Evolutionary conservation across 257 asterid species (phyloP).

Genomic region (Rubia yunnanensis): DNA sequence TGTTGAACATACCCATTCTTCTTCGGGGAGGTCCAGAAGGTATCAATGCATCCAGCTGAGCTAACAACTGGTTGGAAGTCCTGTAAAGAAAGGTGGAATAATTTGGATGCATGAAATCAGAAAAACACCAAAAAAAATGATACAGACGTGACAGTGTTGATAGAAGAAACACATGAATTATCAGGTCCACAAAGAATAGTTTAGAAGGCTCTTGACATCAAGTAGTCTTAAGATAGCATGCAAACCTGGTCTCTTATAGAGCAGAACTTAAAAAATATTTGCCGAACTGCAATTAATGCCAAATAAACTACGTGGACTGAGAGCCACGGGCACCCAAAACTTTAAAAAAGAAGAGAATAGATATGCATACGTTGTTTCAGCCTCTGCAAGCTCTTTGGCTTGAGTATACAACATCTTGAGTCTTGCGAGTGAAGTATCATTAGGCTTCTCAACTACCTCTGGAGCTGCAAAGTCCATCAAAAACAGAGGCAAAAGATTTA

Average conservation of each 20-base stretch:
- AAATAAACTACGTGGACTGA: neutral
- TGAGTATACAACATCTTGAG: conserved; percentile 67
- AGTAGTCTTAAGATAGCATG: neutral
- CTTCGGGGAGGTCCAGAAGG: conserved; percentile 77
- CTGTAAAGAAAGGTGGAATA: conserved; percentile 36
- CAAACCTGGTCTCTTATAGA: neutral
- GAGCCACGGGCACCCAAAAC: neutral
- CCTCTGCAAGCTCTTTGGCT: conserved; percentile 87
- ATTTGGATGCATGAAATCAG: neutral
- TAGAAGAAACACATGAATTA: neutral
- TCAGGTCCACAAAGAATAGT: neutral
- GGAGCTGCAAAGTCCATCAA: conserved; percentile 51
- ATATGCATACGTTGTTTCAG: conserved; percentile 55
- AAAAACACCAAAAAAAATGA: neutral
- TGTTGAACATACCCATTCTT: conserved; percentile 58
- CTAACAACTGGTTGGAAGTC: conserved; percentile 60
- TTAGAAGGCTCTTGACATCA: neutral
- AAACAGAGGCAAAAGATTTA: neutral
- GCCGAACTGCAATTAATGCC: neutral
- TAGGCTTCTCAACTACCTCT: conserved; percentile 80
- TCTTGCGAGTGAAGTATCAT: conserved; percentile 63
- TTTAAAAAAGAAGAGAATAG: conserved; percentile 5
- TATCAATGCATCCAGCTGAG: conserved; percentile 62
- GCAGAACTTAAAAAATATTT: neutral
- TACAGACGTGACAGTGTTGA: neutral